These are phyloP conservation scores for Saccharomycopsis amapae DNA, from an alignment of 805 yeast species.

Conservation along the genomic window DNA sequence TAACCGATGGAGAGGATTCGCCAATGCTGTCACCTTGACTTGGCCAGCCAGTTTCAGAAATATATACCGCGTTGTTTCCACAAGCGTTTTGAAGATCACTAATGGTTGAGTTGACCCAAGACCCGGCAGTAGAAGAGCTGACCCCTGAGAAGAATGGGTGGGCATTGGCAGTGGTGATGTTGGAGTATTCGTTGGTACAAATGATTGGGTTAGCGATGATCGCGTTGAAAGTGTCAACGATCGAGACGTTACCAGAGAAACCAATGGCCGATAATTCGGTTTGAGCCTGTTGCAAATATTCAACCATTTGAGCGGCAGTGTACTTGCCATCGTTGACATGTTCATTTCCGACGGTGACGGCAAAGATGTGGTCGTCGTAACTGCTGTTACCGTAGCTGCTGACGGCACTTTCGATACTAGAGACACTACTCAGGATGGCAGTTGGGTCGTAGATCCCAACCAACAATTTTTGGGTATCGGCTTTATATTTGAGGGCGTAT, in stretches of 20 bases:
- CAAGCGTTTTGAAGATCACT: conserved; percentile 83
- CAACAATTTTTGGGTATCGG: conserved; percentile 58
- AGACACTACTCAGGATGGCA: conserved; percentile 46
- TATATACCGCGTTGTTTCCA: conserved; percentile 47
- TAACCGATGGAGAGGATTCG: conserved; percentile 66
- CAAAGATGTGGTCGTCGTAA: conserved; percentile 34
- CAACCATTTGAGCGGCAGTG: conserved; percentile 56
- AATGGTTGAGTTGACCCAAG: conserved; percentile 82
- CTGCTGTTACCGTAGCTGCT: conserved; percentile 14
- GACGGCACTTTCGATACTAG: conserved; percentile 57
- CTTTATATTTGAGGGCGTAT: conserved; percentile 48
- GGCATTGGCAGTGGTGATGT: conserved; percentile 93
- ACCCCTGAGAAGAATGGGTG: conserved; percentile 95
- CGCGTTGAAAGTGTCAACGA: conserved; percentile 95
- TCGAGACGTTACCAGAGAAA: conserved; percentile 85
- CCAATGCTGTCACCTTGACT: conserved; percentile 71
- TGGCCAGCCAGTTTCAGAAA: conserved; percentile 98
- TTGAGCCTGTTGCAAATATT: conserved; percentile 61
- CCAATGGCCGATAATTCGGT: conserved; percentile 68
- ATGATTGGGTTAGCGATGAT: conserved; percentile 86
- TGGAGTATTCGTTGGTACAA: conserved; percentile 63
- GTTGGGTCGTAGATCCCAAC: conserved; percentile 63
- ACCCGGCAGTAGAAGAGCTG: conserved; percentile 74
- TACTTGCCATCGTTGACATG: conserved; percentile 84
- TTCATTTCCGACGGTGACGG: conserved; percentile 92